Evolutionary conservation across 768 basidiomycete species (phyloP), one percentile per base, ranked within the genome.

Genomic region (Kwoniella bestiolae): DNA sequence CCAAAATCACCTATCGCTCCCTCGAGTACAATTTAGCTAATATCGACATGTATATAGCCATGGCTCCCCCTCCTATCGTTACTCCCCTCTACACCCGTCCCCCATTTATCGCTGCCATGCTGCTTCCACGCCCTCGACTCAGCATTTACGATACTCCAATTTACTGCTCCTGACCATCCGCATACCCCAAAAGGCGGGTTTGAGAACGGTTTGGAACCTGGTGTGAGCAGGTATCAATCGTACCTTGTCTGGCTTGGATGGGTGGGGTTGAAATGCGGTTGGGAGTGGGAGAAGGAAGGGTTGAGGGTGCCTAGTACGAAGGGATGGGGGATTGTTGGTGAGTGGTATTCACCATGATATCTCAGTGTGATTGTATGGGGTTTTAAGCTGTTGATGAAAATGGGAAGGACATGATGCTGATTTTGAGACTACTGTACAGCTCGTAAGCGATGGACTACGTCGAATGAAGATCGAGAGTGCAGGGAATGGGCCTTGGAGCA

Each of bases 301-400:
- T 79, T 98, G 70, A 84, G 95, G 65, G 94, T 98, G 12, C 94
- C 94, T 1, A 92, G 91, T 78, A 96, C 95, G 44, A 86, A 92
- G 64, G 93, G 93, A 75, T 96, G 94, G 92, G 91, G 90, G 0
- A 85, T 96, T 56, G 81, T 95, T 31, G 94, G 94, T 93, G 60
- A 23, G 87, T 84, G 7, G 35, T 5, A 6, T 9, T 32, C 12
- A 1, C 25, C 31, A 26, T 34, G 18, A n/a, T 14, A 28, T 49
- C 21, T 12, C 44, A 14, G 25, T n/a, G n/a, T n/a, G n/a, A n/a
- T n/a, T n/a, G n/a, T n/a, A n/a, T n/a, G n/a, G n/a, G n/a, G n/a
- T n/a, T n/a, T n/a, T n/a, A n/a, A n/a, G n/a, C n/a, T n/a, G n/a
- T n/a, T n/a, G n/a, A n/a, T n/a, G n/a, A n/a, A n/a, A n/a, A n/a